These are phyloP conservation scores for Sutorius eximius DNA, from an alignment of 1,284 basidiomycete genomes.

Conservation along the genomic window DNA sequence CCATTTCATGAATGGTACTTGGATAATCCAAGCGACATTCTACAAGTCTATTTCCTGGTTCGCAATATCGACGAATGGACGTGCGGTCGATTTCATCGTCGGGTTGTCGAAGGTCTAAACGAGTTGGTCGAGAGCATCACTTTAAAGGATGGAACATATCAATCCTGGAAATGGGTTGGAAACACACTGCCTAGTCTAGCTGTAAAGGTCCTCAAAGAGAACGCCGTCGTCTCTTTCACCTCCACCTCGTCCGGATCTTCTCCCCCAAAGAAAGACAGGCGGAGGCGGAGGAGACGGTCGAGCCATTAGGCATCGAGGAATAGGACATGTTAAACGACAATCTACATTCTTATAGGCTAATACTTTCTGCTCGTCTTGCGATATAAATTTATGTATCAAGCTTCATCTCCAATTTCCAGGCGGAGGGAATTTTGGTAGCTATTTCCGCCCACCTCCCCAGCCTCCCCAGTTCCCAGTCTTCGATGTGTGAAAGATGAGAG, in stretches of 20 bases:
- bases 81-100: slow-evolving; percentile 40
- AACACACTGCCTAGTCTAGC: slow-evolving; percentile 28
- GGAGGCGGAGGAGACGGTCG: slow-evolving; percentile 32
- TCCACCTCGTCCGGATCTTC: slow-evolving; percentile 28
- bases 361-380: not conserved
- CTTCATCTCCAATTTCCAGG: slow-evolving; percentile 57
- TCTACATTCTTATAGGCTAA: slow-evolving; percentile 1
- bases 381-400: slow-evolving; percentile 15
- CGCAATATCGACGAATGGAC: slow-evolving; percentile 58
- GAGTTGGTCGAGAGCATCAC: slow-evolving; percentile 38
- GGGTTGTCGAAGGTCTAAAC: slow-evolving; percentile 41
- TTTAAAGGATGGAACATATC: slow-evolving; percentile 35
- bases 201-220: slow-evolving; percentile 36
- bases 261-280: slow-evolving; percentile 32
- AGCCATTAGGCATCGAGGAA: slow-evolving; percentile 18
- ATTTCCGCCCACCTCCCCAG: slow-evolving; percentile 74
- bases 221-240: slow-evolving; percentile 29
- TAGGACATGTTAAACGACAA: not conserved
- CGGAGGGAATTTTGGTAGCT: slow-evolving; percentile 76
- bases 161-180: slow-evolving; percentile 50
- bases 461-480: slow-evolving; percentile 80
- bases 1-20: slow-evolving; percentile 53
- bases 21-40: slow-evolving; percentile 44
- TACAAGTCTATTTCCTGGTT: slow-evolving; percentile 53
- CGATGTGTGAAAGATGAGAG: slow-evolving; percentile 70